These are phyloP conservation scores for Fragaria nilgerrensis DNA, from an alignment of 306 rosid species.

Conservation along the genomic window DNA sequence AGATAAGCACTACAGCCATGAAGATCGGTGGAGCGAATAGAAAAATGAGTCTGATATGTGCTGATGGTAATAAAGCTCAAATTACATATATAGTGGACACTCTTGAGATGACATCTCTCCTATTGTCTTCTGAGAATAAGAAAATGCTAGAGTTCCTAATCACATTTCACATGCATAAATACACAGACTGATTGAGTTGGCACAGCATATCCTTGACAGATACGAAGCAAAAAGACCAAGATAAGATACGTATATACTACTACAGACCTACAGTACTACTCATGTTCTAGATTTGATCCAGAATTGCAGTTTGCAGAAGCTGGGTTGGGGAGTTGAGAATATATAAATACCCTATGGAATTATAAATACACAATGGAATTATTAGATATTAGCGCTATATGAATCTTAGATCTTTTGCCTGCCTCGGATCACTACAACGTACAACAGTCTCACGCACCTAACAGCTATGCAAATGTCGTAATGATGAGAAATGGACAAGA, in stretches of 20 bases:
- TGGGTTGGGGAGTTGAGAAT: neutral
- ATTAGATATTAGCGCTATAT: neutral
- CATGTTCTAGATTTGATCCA: neutral
- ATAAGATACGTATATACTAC: neutral
- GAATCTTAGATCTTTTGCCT: neutral
- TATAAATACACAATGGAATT: neutral
- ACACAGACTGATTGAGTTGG: neutral
- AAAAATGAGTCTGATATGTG: neutral
- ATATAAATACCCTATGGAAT: neutral
- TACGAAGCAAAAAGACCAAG: neutral
- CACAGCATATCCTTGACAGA: neutral
- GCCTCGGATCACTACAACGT: conserved; percentile 6
- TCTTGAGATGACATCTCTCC: neutral
- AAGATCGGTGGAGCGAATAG: neutral
- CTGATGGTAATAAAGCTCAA: neutral
- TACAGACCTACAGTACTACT: too few species aligned
- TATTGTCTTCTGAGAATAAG: neutral
- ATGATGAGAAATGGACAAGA: conserved; percentile 3
- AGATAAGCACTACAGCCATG: neutral
- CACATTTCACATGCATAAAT: neutral
- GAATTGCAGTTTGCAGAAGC: neutral
- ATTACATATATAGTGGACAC: neutral
- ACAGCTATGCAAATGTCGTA: neutral
- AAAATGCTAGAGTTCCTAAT: neutral
- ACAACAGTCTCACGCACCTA: neutral